Conservation (phyloP, 208 protist species). For the Acanthamoeba healyi region DNA sequence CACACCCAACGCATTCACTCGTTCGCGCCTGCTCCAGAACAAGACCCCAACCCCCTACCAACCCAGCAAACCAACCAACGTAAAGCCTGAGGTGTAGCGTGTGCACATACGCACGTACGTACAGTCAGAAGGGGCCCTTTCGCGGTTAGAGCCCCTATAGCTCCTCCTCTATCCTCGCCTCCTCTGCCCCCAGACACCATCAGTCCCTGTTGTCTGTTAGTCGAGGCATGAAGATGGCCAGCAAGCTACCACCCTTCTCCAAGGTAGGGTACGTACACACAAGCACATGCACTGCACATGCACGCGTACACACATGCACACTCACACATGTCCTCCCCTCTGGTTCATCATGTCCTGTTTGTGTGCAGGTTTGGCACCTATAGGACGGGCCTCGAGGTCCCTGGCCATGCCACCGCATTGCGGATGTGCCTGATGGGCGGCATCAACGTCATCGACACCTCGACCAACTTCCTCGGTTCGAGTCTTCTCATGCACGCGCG, state of each 20-base stretch:
- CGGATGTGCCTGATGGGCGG: neutral
- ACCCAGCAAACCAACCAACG: no score
- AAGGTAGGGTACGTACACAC: slow-evolving; percentile 12
- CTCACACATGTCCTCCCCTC: neutral
- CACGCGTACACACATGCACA: neutral
- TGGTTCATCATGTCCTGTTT: no score
- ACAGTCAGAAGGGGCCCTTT: neutral
- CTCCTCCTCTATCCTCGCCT: neutral
- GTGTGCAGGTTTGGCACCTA: slow-evolving; percentile 39
- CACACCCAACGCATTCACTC: no score
- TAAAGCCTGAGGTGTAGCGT: no score
- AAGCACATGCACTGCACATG: no score
- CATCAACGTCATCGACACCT: slow-evolving; percentile 61
- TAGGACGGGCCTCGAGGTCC: slow-evolving; percentile 5
- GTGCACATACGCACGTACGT: no score
- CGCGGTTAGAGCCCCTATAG: no score
- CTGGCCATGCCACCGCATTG: neutral
- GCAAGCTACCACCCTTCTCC: slow-evolving; percentile 50
- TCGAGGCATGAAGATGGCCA: slow-evolving; percentile 59
- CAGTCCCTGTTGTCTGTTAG: neutral
- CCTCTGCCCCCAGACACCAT: no score
- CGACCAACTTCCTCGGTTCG: slow-evolving; percentile 49
- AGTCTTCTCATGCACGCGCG: neutral
- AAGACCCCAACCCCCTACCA: no score
- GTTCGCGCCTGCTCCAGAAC: no score